Evolutionary conservation across 2,329 filamentous ascomycete species (phyloP).

Genomic region (Diaporthe destruens): DNA sequence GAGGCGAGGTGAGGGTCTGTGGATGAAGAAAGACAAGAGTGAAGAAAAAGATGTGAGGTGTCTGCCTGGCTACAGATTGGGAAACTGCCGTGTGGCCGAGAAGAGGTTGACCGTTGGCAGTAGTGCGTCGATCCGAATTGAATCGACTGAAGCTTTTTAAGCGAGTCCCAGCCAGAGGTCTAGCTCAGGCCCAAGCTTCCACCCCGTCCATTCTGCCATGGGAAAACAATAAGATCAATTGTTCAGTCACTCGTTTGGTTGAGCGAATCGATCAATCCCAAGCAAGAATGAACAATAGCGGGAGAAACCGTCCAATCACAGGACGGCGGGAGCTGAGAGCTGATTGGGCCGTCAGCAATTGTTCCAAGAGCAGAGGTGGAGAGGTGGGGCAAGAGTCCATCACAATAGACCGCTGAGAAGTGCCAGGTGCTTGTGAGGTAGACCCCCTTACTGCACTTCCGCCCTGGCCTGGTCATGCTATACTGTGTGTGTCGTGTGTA

Average conservation of each 20-base stretch:
- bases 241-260: neutral
- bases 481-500: neutral
- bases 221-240: neutral
- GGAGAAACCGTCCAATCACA: neutral
- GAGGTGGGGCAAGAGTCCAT: neutral
- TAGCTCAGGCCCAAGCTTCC: slow-evolving; percentile 9
- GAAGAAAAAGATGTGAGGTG: slow-evolving; percentile 2
- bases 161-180: too few relatives aligned
- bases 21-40: neutral
- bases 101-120: neutral
- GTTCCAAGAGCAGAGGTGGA: neutral
- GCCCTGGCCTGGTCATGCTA: neutral
- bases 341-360: neutral
- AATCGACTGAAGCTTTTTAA: neutral
- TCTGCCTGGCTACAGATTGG: slow-evolving; percentile 21
- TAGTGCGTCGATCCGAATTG: neutral
- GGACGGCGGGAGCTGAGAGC: neutral
- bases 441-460: neutral
- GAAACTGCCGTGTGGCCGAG: neutral
- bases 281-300: neutral
- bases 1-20: neutral
- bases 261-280: neutral
- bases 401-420: neutral
- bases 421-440: neutral
- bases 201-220: neutral